Conservation (phyloP, 257 asterid genomes). For the Solanum medicagineum region DNA sequence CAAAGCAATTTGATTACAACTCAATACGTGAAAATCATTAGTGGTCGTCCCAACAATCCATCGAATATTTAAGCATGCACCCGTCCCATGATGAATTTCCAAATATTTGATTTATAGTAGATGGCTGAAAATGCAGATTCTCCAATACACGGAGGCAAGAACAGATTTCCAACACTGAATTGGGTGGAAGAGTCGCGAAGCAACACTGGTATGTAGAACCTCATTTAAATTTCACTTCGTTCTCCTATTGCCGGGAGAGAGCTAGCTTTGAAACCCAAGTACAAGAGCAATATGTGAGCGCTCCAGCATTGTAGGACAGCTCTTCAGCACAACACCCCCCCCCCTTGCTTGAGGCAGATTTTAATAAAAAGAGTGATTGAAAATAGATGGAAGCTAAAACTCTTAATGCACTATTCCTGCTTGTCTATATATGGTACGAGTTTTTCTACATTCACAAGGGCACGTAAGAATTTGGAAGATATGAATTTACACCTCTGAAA, state of each 20-base stretch:
- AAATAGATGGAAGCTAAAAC: neutral
- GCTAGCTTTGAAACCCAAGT: neutral
- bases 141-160: neutral
- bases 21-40: too few species aligned
- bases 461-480: conserved; percentile 12
- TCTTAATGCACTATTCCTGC: neutral
- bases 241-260: neutral
- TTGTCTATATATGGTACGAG: neutral
- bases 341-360: neutral
- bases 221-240: neutral
- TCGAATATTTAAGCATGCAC: too few species aligned
- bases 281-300: neutral
- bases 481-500: conserved; percentile 15
- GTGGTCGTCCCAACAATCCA: too few species aligned
- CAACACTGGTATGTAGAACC: neutral
- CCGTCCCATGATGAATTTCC: neutral
- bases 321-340: neutral
- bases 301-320: neutral
- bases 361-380: neutral
- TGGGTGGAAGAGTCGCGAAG: neutral
- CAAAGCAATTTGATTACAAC: too few species aligned
- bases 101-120: too few species aligned
- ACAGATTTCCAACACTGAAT: neutral
- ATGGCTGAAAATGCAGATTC: neutral
- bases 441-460: conserved; percentile 21